These are phyloP conservation scores for Brettanomyces sp. DNA, from an alignment of 805 yeast genomes.

Conservation along the genomic window DNA sequence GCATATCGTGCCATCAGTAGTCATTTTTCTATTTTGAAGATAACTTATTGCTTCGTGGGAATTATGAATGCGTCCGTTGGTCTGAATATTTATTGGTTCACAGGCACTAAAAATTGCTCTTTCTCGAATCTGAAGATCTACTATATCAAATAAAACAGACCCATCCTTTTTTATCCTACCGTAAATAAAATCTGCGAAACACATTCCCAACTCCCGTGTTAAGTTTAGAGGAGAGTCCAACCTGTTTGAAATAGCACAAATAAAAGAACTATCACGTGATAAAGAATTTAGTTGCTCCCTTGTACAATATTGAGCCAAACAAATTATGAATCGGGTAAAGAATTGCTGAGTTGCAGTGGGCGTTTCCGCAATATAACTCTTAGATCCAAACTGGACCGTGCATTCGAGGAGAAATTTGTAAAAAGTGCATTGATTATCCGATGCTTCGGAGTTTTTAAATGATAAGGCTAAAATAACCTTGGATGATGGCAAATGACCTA, in stretches of 20 bases:
- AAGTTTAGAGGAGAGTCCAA: conserved; percentile 38
- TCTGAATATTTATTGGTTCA: neutral
- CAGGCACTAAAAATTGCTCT: conserved; percentile 4
- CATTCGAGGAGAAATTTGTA: too few species aligned
- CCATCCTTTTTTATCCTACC: conserved; percentile 18
- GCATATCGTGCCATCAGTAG: neutral
- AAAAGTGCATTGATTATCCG: too few species aligned
- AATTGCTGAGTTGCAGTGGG: conserved; percentile 35
- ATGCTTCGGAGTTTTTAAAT: too few species aligned
- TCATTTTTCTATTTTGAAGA: neutral
- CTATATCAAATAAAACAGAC: conserved; percentile 21
- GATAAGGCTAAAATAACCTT: too few species aligned
- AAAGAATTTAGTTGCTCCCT: conserved; percentile 20
- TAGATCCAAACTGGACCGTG: conserved; percentile 14
- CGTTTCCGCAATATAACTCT: conserved; percentile 19
- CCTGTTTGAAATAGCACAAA: conserved; percentile 43
- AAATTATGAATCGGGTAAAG: conserved; percentile 38
- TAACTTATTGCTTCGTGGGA: neutral
- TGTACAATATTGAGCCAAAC: conserved; percentile 22
- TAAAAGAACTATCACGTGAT: conserved; percentile 30
- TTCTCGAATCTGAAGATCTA: conserved; percentile 14
- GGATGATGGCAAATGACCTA: too few species aligned
- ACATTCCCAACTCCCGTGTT: conserved; percentile 45
- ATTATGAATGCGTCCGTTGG: neutral
- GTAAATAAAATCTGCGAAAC: conserved; percentile 45